phyloP scores from a whole-genome alignment of 306 rosid genomes.

The Quercus wislizeni region DNA sequence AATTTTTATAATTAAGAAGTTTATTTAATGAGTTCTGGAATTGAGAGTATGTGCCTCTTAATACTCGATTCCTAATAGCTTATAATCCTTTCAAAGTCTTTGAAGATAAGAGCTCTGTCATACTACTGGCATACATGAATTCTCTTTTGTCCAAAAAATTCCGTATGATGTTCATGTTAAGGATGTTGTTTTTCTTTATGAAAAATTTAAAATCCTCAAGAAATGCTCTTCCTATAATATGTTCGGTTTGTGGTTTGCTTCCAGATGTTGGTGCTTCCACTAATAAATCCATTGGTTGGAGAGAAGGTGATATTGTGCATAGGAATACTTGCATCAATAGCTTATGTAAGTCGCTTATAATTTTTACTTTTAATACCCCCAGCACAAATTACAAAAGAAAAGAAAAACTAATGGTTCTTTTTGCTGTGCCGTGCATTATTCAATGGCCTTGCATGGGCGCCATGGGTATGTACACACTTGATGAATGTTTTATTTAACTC shows the following conservation, averaged over 20 bases:
- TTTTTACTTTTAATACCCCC: background rate
- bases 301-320: conserved; percentile 70
- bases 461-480: conserved; percentile 57
- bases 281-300: conserved; percentile 76
- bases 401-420: conserved; percentile 4
- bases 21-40: background rate
- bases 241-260: background rate
- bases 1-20: background rate
- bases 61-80: no score
- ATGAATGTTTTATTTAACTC: background rate
- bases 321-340: conserved; percentile 67
- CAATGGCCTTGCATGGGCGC: conserved; percentile 85
- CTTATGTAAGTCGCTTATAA: conserved; percentile 53
- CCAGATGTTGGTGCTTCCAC: conserved; percentile 73
- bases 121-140: background rate
- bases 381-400: background rate
- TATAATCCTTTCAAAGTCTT: background rate
- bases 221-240: background rate
- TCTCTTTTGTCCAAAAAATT: background rate
- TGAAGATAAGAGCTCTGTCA: background rate
- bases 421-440: conserved; percentile 58
- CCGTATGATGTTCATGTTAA: background rate
- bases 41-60: no score
- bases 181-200: background rate
- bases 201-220: background rate